These are phyloP conservation scores for Persicaria tinctoria DNA, from an alignment of 148 eudicot genomes.

Conservation along the genomic window DNA sequence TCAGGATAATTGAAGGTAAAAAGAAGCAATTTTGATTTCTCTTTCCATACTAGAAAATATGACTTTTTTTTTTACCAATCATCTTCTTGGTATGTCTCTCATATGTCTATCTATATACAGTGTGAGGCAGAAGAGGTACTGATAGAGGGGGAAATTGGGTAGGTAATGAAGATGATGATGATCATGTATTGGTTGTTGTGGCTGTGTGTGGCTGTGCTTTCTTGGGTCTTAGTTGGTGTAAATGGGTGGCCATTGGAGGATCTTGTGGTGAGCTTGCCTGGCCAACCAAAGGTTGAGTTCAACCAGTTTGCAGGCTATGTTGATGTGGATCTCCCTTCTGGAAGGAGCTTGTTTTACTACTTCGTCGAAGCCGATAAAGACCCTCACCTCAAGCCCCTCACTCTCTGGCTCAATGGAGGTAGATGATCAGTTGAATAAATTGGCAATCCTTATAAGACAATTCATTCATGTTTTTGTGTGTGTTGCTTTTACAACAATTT, in stretches of 20 bases:
- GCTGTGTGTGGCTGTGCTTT: background rate
- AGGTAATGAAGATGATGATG: background rate
- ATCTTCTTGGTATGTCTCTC: no score
- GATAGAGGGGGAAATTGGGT: no score
- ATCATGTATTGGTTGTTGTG: background rate
- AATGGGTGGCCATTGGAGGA: conserved; percentile 76
- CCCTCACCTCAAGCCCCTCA: conserved; percentile 59
- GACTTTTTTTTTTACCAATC: no score
- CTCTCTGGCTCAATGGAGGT: conserved; percentile 97
- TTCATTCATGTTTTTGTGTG: conserved; percentile 6
- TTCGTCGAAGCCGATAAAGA: conserved; percentile 77
- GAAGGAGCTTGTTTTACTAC: conserved; percentile 92
- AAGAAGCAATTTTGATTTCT: no score
- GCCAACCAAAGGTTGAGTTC: conserved; percentile 85
- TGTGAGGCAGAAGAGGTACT: no score
- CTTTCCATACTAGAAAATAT: no score
- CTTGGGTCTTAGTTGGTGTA: conserved; percentile 13
- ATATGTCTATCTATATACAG: no score
- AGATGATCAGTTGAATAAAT: background rate
- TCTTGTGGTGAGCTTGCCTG: conserved; percentile 64
- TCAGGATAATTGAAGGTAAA: no score
- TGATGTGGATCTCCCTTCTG: conserved; percentile 74
- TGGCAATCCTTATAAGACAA: background rate
- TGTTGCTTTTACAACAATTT: background rate
- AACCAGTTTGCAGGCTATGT: conserved; percentile 82